Evolutionary conservation across 2,329 filamentous ascomycete genomes (phyloP).

Genomic region (Exophiala alcalophila): DNA sequence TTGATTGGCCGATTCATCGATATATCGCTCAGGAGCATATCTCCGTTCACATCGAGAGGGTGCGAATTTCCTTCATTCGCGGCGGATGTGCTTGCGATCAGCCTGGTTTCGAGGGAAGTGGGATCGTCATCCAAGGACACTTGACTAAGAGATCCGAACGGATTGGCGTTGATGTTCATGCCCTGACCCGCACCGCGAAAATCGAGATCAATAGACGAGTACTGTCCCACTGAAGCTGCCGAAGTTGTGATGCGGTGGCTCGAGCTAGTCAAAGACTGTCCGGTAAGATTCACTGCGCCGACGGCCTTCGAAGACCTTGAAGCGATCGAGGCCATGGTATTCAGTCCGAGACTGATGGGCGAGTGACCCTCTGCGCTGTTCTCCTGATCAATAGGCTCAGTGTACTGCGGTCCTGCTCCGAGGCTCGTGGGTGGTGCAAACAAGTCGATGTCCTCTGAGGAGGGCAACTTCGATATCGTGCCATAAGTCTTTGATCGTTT

Average conservation of each 20-base stretch:
- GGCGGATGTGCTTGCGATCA: too few species aligned
- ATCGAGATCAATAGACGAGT: conserved; percentile 28
- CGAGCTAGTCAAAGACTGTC: conserved; percentile 8
- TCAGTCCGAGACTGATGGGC: background rate
- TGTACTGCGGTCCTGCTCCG: background rate
- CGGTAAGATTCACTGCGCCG: conserved; percentile 7
- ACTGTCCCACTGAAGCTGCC: conserved; percentile 27
- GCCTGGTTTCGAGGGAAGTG: too few species aligned
- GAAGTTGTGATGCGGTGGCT: conserved; percentile 21
- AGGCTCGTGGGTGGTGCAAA: conserved; percentile 7
- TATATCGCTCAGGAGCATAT: background rate
- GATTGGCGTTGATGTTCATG: conserved; percentile 25
- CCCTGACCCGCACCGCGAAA: conserved; percentile 22
- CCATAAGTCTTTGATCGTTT: conserved; percentile 24
- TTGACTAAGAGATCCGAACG: conserved; percentile 29
- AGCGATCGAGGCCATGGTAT: background rate
- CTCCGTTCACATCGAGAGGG: too few species aligned
- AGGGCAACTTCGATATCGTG: conserved; percentile 11
- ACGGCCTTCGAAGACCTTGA: conserved; percentile 2
- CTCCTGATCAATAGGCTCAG: background rate
- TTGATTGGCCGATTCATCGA: background rate
- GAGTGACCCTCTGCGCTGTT: background rate
- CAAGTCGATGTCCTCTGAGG: conserved; percentile 10
- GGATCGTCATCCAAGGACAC: conserved; percentile 19
- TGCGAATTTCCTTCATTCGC: too few species aligned